Base-by-base conservation (phyloP, 129 eudicot genomes). In the Artemisia annua region DNA sequence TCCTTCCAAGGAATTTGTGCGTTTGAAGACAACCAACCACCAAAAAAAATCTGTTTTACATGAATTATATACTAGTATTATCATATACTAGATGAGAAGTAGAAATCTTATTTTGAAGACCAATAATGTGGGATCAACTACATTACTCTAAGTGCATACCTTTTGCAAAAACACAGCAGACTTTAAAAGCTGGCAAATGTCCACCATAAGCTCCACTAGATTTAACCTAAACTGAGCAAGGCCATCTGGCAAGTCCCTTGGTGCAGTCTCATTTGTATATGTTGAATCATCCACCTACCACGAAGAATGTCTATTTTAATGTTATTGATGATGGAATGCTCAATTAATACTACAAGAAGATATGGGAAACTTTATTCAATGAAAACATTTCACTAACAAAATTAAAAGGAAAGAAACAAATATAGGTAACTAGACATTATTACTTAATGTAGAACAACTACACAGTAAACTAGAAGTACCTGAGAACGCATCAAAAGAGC, bases 401-500 rank as follows among this genome's bases (percentile, higher is more conserved):
- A 61, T 19, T 51, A 60, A 69, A 18, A 50, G 22, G 8, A 18
- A 51, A 50, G 32, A 17, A 62, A 18, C 30, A 48, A 8, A 32
- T 14, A 8, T 2, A 44, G n/a, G 14, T 66, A 54, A 44, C 2
- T 66, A 62, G 39, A 26, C 60, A 46, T 35, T 46, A 35, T 75
- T 57, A 67, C 61, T 35, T 28, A 57, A 56, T 3, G 20, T 44
- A 71, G 12, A 71, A 71, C 46, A 17, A 49, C 49, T 58, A 59
- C 49, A 32, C 69, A 43, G 52, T 60, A 58, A 71, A 57, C 52
- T 1, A 48, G 52, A 71, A 55, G 48, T 48, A 92, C 97, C 99
- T 94, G 99, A 76, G 87, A 87, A 65, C 93, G 97, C 85, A 83
- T 76, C 66, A 94, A 75, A 63, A 94, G 88, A 71, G 99, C 88